Conservation (phyloP, 352 stramenopile species). For the Globisporangium spinosum region DNA sequence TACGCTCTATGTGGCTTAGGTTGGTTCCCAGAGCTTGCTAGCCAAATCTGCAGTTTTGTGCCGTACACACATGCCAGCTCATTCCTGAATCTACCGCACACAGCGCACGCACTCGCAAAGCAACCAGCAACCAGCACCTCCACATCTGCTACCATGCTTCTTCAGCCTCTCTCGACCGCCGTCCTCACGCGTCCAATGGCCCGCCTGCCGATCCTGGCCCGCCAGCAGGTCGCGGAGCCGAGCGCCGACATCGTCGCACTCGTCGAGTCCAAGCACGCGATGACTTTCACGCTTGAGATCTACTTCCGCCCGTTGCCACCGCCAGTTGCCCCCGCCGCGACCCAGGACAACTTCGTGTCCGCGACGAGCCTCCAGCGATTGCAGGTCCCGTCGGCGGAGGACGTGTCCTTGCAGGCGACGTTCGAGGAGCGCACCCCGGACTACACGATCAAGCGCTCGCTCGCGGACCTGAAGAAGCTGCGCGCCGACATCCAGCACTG, state of each 20-base stretch:
- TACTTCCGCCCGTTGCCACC: constrained; percentile 2
- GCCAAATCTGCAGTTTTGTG: neutral
- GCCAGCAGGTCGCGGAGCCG: constrained; percentile 1
- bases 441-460: constrained; percentile 14
- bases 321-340: neutral
- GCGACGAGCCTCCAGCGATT: neutral
- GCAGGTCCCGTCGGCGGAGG: neutral
- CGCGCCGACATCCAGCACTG: constrained; percentile 7
- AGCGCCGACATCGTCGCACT: constrained; percentile 13
- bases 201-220: constrained; percentile 1
- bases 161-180: constrained; percentile 5
- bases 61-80: neutral
- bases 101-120: neutral
- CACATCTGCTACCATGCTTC: neutral
- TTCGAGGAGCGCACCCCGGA: constrained; percentile 7
- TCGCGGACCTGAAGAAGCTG: constrained; percentile 12
- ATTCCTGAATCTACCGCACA: constrained; percentile 2
- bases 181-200: neutral
- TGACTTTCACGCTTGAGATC: constrained; percentile 8
- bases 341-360: constrained; percentile 6
- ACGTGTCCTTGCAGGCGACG: neutral
- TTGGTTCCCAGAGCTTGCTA: neutral
- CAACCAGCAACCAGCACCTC: neutral
- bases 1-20: neutral
- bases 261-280: constrained; percentile 3